These are phyloP conservation scores for Botryotinia convoluta DNA, from an alignment of 2,329 filamentous ascomycete genomes.

Conservation along the genomic window DNA sequence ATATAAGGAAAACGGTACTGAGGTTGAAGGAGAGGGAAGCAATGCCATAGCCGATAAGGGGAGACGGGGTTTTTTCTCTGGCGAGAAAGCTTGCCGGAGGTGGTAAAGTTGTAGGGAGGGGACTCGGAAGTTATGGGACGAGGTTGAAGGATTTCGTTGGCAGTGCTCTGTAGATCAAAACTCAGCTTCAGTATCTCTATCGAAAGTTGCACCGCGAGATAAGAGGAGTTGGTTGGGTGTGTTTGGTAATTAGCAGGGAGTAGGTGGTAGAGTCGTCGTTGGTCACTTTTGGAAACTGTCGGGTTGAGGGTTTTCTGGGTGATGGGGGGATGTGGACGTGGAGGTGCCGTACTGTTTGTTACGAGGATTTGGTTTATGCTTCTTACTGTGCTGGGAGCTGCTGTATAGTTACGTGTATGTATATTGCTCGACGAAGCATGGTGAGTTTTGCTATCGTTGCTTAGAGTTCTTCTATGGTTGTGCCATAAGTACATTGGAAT, in stretches of 20 bases:
- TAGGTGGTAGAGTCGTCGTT: conserved; percentile 62
- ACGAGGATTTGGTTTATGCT: conserved; percentile 52
- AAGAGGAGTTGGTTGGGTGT: conserved; percentile 57
- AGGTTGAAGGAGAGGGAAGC: conserved; percentile 42
- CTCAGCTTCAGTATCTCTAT: conserved; percentile 57
- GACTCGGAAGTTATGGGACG: conserved; percentile 32
- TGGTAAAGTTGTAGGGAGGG: conserved; percentile 18
- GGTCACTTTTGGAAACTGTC: conserved; percentile 42
- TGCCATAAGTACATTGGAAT: conserved; percentile 41
- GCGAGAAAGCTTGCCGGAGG: too few relatives aligned
- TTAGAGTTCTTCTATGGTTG: conserved; percentile 56
- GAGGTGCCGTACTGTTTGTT: conserved; percentile 44
- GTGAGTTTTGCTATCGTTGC: conserved; percentile 50
- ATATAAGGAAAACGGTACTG: conserved; percentile 43
- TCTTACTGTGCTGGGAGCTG: conserved; percentile 47
- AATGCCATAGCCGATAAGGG: conserved; percentile 48
- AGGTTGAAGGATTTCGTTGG: conserved; percentile 61
- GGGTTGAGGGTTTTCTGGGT: neutral
- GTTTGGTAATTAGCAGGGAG: conserved; percentile 61
- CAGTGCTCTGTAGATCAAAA: conserved; percentile 55
- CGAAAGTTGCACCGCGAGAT: conserved; percentile 61
- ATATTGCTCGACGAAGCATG: conserved; percentile 60
- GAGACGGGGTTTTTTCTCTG: conserved; percentile 33
- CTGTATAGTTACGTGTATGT: conserved; percentile 64
- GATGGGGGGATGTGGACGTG: neutral